Evolutionary conservation across 768 basidiomycete species (phyloP).

Genomic region (Russula dissimulans): DNA sequence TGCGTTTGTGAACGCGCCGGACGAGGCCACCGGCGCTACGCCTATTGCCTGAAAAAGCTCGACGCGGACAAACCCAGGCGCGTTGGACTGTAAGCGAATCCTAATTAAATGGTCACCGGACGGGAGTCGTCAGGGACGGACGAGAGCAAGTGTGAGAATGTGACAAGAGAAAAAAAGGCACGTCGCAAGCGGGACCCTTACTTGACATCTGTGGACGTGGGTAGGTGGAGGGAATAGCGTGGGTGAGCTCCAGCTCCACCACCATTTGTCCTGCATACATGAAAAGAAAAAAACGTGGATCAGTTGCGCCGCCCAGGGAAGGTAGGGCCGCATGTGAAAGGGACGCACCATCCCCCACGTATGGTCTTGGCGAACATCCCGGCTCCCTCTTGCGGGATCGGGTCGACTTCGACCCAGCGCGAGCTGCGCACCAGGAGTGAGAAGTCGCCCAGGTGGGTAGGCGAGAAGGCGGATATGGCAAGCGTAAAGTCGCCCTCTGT

Average conservation of each 20-base stretch:
- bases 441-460: conserved; percentile 57
- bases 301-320: neutral
- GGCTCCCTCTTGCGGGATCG: conserved; percentile 79
- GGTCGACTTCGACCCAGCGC: conserved; percentile 46
- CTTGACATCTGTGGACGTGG: conserved; percentile 48
- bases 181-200: conserved; percentile 26
- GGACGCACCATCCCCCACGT: conserved; percentile 63
- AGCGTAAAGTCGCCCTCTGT: conserved; percentile 75
- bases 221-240: conserved; percentile 49
- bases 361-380: conserved; percentile 74
- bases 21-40: conserved; percentile 46
- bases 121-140: neutral
- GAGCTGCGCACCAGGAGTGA: conserved; percentile 56
- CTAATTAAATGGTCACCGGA: conserved; percentile 28
- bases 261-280: conserved; percentile 48
- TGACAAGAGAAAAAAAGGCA: neutral
- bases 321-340: neutral
- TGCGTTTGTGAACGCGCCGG: conserved; percentile 72
- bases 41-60: conserved; percentile 41
- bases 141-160: neutral
- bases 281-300: conserved; percentile 28
- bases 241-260: conserved; percentile 41
- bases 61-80: conserved; percentile 46
- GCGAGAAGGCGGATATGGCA: conserved; percentile 79
- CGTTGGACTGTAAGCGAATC: conserved; percentile 54